These are phyloP conservation scores for Aureobasidium vineae DNA, from an alignment of 2,329 filamentous ascomycete genomes.

Conservation along the genomic window DNA sequence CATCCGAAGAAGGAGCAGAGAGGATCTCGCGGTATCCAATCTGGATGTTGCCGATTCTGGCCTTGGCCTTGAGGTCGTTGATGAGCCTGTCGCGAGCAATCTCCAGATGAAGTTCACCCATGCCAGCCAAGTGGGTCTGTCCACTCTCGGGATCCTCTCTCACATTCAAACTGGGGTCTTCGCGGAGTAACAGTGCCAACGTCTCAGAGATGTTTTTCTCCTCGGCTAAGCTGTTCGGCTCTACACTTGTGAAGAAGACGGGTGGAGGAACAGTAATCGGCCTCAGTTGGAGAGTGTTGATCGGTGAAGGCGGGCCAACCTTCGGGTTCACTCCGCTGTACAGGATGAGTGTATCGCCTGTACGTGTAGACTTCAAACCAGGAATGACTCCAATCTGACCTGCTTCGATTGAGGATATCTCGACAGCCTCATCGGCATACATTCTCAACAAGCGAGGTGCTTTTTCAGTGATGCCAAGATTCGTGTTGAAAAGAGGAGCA, in stretches of 20 bases:
- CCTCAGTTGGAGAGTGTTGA: conserved; percentile 76
- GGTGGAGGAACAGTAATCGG: conserved; percentile 88
- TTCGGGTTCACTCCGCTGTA: conserved; percentile 62
- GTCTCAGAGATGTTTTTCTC: conserved; percentile 76
- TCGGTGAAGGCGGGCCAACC: conserved; percentile 63
- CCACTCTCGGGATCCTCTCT: conserved; percentile 84
- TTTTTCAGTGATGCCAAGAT: conserved; percentile 72
- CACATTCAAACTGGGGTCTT: conserved; percentile 89
- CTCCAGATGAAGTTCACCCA: conserved; percentile 95
- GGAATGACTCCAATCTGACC: conserved; percentile 94
- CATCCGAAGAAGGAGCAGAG: conserved; percentile 55
- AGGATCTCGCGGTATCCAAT: conserved; percentile 92
- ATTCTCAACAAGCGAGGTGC: conserved; percentile 82
- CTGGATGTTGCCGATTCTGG: conserved; percentile 81
- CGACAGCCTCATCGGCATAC: conserved; percentile 82
- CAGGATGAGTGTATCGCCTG: conserved; percentile 85
- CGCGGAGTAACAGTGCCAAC: conserved; percentile 74
- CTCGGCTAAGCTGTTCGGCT: conserved; percentile 72
- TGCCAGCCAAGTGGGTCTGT: conserved; percentile 88
- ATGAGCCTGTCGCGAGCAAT: conserved; percentile 86
- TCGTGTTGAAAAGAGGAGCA: conserved; percentile 80
- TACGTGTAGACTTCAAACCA: conserved; percentile 86
- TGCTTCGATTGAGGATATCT: conserved; percentile 73
- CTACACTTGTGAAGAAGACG: conserved; percentile 94
- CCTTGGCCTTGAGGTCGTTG: conserved; percentile 84